phyloP scores from a whole-genome alignment of 805 yeast genomes.

The Kodamaea neixiangensis region DNA sequence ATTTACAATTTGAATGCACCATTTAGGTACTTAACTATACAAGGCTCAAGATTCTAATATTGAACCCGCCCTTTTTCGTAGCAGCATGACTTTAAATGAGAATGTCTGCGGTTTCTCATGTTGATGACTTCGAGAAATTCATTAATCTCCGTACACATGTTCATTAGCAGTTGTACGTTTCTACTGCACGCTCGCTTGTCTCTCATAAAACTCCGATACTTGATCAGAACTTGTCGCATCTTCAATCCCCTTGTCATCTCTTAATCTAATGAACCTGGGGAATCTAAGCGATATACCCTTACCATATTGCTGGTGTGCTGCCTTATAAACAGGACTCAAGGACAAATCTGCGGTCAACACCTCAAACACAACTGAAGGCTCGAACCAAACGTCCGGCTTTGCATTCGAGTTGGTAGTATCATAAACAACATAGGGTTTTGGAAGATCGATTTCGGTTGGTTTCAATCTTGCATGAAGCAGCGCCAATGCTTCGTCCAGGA shows the following conservation, averaged over 20 bases:
- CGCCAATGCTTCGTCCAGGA: slow-evolving; percentile 79
- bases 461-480: slow-evolving; percentile 59
- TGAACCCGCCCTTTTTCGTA: no score
- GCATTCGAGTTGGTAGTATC: slow-evolving; percentile 63
- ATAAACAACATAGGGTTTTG: slow-evolving; percentile 68
- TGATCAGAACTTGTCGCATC: slow-evolving; percentile 88
- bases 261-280: slow-evolving; percentile 78
- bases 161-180: background rate
- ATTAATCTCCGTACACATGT: background rate
- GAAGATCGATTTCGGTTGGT: slow-evolving; percentile 62
- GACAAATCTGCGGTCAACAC: slow-evolving; percentile 90
- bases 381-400: slow-evolving; percentile 92
- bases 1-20: no score
- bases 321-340: slow-evolving; percentile 84
- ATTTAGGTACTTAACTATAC: no score
- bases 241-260: slow-evolving; percentile 85
- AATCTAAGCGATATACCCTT: slow-evolving; percentile 86
- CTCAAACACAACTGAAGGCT: slow-evolving; percentile 81
- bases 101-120: no score
- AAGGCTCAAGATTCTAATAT: no score
- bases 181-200: slow-evolving; percentile 53
- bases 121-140: no score
- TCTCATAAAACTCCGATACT: slow-evolving; percentile 77
- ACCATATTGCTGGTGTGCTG: slow-evolving; percentile 71
- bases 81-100: no score